Evolutionary conservation across 495 filamentous ascomycete species (phyloP).

Genomic region (Penicillium simplicissimum): DNA sequence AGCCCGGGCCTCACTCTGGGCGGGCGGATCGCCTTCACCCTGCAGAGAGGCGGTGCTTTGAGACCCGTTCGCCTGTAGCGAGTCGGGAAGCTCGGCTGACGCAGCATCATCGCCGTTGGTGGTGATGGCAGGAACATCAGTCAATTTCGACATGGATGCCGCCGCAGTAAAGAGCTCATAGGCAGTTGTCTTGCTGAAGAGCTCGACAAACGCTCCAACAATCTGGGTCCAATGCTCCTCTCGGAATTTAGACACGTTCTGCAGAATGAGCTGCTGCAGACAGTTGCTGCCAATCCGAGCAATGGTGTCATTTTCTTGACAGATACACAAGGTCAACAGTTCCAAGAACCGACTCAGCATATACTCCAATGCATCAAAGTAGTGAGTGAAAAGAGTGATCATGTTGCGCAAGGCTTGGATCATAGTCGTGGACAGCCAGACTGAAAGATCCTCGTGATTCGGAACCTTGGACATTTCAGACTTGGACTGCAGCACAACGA

Average conservation of each 20-base stretch:
- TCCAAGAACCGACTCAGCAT: slow-evolving; percentile 97
- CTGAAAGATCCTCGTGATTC: slow-evolving; percentile 92
- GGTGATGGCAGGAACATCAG: slow-evolving; percentile 23
- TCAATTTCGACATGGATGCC: slow-evolving; percentile 51
- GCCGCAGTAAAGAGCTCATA: slow-evolving; percentile 90
- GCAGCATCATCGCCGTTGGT: slow-evolving; percentile 33
- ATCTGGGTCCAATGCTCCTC: slow-evolving; percentile 89
- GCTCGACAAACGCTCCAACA: slow-evolving; percentile 89
- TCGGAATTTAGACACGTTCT: slow-evolving; percentile 90
- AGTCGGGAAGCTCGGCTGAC: slow-evolving; percentile 42
- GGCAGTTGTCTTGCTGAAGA: slow-evolving; percentile 93
- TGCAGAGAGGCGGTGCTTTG: slow-evolving; percentile 41
- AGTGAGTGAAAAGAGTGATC: slow-evolving; percentile 97
- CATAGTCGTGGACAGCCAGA: slow-evolving; percentile 99
- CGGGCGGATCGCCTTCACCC: slow-evolving; percentile 43
- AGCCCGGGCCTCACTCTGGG: slow-evolving; percentile 34
- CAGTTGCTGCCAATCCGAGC: slow-evolving; percentile 98
- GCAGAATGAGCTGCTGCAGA: slow-evolving; percentile 90
- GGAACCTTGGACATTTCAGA: slow-evolving; percentile 93
- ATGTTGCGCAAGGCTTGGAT: slow-evolving; percentile 97
- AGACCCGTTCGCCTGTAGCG: slow-evolving; percentile 64
- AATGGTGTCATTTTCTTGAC: slow-evolving; percentile 98
- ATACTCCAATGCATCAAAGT: slow-evolving; percentile 91
- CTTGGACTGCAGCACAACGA: slow-evolving; percentile 93
- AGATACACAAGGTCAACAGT: slow-evolving; percentile 91